phyloP scores from a whole-genome alignment of 2,329 filamentous ascomycete species.

The Talaromyces sp. region DNA sequence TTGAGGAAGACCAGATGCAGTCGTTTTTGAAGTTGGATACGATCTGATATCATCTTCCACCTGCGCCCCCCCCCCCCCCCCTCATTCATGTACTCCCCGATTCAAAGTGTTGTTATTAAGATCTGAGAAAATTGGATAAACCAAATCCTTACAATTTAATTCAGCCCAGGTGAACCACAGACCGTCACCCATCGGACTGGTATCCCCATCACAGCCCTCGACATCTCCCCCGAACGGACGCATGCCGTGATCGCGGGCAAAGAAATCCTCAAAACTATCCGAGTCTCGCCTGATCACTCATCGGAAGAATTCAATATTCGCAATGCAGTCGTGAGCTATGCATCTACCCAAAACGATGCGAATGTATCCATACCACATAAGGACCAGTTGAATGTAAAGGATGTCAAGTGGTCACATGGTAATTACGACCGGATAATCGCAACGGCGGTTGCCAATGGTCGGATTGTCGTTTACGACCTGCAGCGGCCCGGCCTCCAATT shows the following conservation, averaged over 20 bases:
- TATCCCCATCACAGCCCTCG: constrained; percentile 64
- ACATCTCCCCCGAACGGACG: constrained; percentile 64
- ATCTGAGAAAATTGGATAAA: constrained; percentile 19
- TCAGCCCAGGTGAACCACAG: constrained; percentile 53
- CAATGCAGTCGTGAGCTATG: constrained; percentile 61
- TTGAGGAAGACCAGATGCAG: not conserved
- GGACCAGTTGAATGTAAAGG: constrained; percentile 64
- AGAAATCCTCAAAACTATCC: constrained; percentile 68
- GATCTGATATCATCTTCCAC: constrained; percentile 2
- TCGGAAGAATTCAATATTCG: constrained; percentile 67
- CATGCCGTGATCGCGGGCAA: constrained; percentile 67
- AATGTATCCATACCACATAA: constrained; percentile 54
- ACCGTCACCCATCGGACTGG: constrained; percentile 66
- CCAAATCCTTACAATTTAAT: constrained; percentile 17
- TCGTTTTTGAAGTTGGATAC: not conserved
- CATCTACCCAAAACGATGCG: constrained; percentile 53
- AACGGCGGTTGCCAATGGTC: constrained; percentile 66
- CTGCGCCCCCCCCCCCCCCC: constrained; percentile 6
- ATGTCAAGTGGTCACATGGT: constrained; percentile 70
- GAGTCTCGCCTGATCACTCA: constrained; percentile 58
- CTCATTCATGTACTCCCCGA: constrained; percentile 9
- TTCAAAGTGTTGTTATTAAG: not conserved
- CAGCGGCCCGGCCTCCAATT: constrained; percentile 63
- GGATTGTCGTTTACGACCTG: constrained; percentile 67
- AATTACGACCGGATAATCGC: constrained; percentile 63